Conservation (phyloP, 73 alveolate species). For the Symbiodinium pilosum region DNA sequence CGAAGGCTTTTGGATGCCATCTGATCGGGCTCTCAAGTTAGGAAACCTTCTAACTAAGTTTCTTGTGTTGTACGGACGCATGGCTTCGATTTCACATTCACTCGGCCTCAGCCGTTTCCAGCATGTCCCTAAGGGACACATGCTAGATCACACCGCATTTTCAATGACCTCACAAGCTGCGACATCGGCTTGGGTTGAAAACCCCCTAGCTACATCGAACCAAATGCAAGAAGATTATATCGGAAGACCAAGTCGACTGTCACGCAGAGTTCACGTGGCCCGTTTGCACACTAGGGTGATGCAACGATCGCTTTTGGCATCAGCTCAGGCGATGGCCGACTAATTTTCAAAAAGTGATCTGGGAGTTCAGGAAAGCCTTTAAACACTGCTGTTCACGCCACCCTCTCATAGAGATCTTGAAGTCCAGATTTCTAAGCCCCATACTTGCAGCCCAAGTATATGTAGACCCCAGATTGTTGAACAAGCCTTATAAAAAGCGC, state of each 20-base stretch:
- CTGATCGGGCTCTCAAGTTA: background rate
- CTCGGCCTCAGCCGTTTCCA: background rate
- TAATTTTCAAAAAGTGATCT: too few species aligned
- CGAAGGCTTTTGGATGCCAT: slow-evolving; percentile 1
- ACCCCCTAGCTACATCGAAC: background rate
- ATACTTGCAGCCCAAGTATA: too few species aligned
- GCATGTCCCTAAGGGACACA: slow-evolving; percentile 2
- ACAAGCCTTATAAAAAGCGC: too few species aligned
- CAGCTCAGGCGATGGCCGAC: too few species aligned
- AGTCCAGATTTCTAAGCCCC: too few species aligned
- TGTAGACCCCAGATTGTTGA: too few species aligned
- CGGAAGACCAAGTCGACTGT: background rate
- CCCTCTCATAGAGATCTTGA: too few species aligned
- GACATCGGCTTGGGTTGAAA: background rate
- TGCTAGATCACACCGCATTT: background rate
- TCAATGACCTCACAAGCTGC: background rate
- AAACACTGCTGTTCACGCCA: too few species aligned
- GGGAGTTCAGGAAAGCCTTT: too few species aligned
- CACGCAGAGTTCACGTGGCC: background rate
- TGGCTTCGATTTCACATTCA: background rate
- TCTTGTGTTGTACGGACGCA: background rate
- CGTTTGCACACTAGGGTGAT: background rate
- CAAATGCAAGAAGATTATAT: background rate
- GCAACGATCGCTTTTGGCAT: background rate
- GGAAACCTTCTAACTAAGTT: background rate